Evolutionary conservation across 495 filamentous ascomycete species (phyloP).

Genomic region (Lasiosphaeria miniovina): DNA sequence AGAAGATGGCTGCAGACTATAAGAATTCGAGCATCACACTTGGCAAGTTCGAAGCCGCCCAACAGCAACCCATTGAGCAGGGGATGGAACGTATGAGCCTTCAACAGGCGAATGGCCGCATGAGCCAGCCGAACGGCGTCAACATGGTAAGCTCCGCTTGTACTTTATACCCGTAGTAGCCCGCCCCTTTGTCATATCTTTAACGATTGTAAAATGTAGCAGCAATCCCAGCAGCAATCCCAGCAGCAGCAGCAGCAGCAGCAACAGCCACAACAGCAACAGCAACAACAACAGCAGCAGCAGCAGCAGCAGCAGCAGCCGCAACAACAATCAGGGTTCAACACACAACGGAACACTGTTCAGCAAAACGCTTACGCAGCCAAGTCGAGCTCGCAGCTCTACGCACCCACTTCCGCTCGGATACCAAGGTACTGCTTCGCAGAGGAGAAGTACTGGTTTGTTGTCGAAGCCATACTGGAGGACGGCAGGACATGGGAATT

Average conservation of each 20-base stretch:
- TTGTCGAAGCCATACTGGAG: slow-evolving; percentile 87
- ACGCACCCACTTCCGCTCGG: slow-evolving; percentile 63
- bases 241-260: slow-evolving; percentile 24
- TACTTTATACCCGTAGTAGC: not conserved
- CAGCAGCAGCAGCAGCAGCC: slow-evolving; percentile 28
- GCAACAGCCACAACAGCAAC: slow-evolving; percentile 32
- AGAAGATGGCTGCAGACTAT: slow-evolving; percentile 98
- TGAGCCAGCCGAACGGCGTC: slow-evolving; percentile 43
- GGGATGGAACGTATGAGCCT: slow-evolving; percentile 81
- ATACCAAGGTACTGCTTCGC: slow-evolving; percentile 95
- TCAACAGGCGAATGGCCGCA: slow-evolving; percentile 42
- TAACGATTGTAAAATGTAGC: not conserved
- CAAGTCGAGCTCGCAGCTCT: slow-evolving; percentile 45
- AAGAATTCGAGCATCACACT: slow-evolving; percentile 98
- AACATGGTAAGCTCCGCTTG: slow-evolving; percentile 37
- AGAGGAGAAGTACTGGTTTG: slow-evolving; percentile 98
- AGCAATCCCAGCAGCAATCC: slow-evolving; percentile 12
- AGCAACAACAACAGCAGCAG: slow-evolving; percentile 20
- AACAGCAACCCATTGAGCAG: slow-evolving; percentile 53
- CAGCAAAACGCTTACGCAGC: slow-evolving; percentile 35
- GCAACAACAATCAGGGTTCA: slow-evolving; percentile 23
- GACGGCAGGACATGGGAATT: slow-evolving; percentile 91
- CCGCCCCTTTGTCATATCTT: not conserved
- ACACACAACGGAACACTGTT: slow-evolving; percentile 17
- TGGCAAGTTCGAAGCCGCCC: slow-evolving; percentile 74